Conservation (phyloP, 164 flowering plant genomes). For the Kingdonia uniflora region DNA sequence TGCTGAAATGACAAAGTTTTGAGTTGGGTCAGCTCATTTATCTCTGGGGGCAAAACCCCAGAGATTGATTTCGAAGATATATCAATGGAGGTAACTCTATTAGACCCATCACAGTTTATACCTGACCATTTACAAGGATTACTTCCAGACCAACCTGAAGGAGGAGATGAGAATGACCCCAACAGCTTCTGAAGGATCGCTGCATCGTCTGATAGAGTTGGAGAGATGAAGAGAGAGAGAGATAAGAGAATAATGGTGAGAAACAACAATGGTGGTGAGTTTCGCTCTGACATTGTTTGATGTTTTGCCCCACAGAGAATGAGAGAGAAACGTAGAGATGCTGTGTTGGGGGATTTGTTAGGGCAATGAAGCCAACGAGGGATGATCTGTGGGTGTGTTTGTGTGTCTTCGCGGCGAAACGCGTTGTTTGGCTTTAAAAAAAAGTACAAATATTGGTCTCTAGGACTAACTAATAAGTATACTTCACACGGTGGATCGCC, state of each 20-base stretch:
- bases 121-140: conserved; percentile 29
- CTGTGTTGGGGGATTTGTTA: too few relatives aligned
- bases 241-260: not conserved
- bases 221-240: conserved; percentile 1
- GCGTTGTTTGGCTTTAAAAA: too few relatives aligned
- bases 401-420: too few relatives aligned
- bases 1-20: conserved; percentile 17
- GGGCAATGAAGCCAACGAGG: too few relatives aligned
- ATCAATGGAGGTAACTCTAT: conserved; percentile 19
- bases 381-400: too few relatives aligned
- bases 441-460: too few relatives aligned
- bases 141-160: conserved; percentile 20
- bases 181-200: conserved; percentile 20
- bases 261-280: not conserved
- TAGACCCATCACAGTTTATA: conserved; percentile 17
- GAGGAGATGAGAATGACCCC: conserved; percentile 8
- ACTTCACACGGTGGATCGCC: too few relatives aligned
- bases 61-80: conserved; percentile 15
- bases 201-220: conserved; percentile 21
- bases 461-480: too few relatives aligned
- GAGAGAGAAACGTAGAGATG: too few relatives aligned
- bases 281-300: too few relatives aligned
- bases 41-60: conserved; percentile 25
- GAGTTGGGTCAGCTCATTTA: conserved; percentile 23
- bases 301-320: too few relatives aligned